Conservation (phyloP, 192 early-diverging fungal species). For the Blastocladiella britannica region DNA sequence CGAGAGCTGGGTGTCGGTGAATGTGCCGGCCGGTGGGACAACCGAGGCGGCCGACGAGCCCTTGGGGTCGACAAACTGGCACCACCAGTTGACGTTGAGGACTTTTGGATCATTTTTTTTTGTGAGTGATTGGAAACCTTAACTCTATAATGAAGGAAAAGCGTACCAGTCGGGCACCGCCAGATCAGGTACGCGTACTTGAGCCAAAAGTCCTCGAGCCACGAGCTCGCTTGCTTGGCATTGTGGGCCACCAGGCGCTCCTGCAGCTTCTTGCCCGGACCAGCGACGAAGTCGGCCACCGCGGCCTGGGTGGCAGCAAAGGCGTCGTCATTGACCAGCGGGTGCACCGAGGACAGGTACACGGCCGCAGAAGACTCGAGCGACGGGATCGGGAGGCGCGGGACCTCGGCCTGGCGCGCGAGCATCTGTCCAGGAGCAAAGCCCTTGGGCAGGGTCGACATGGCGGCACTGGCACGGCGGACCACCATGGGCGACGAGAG, state of each 20-base stretch:
- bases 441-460: no score
- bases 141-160: no score
- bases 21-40: slow-evolving; percentile 22
- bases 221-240: slow-evolving; percentile 32
- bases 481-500: no score
- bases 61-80: slow-evolving; percentile 14
- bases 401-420: slow-evolving; percentile 10
- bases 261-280: slow-evolving; percentile 32
- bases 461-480: no score
- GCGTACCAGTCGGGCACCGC: slow-evolving; percentile 27
- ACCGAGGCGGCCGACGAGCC: no score
- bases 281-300: slow-evolving; percentile 24
- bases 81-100: slow-evolving; percentile 36
- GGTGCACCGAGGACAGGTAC: slow-evolving; percentile 34
- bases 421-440: not conserved
- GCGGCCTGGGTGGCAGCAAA: slow-evolving; percentile 18
- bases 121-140: no score
- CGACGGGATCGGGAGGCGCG: slow-evolving; percentile 38
- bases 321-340: slow-evolving; percentile 25
- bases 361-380: slow-evolving; percentile 30
- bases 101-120: no score
- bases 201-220: slow-evolving; percentile 43
- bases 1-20: slow-evolving; percentile 23
- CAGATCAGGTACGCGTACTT: slow-evolving; percentile 30
- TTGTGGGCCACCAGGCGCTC: slow-evolving; percentile 39